Evolutionary conservation across 306 rosid genomes (phyloP).

Genomic region (Glycine tomentella): DNA sequence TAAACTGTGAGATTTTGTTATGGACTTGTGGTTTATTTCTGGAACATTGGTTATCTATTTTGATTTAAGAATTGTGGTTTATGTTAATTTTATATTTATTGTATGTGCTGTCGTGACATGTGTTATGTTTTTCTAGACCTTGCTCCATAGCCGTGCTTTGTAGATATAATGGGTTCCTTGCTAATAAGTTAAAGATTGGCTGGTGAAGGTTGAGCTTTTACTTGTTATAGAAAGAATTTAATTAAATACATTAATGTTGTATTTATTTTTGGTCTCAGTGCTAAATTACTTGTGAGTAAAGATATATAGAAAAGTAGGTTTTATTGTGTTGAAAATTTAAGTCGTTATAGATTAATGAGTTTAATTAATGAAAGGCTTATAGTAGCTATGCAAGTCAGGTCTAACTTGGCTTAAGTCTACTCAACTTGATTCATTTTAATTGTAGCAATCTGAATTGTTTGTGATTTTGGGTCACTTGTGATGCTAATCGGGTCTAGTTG

Average conservation of each 20-base stretch:
- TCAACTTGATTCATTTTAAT: neutral
- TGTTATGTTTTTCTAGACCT: neutral
- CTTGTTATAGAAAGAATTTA: neutral
- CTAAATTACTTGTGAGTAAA: neutral
- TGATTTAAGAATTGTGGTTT: neutral
- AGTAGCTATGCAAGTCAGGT: neutral
- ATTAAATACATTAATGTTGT: neutral
- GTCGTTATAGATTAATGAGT: neutral
- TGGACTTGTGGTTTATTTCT: neutral
- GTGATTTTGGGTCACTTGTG: conserved; percentile 26
- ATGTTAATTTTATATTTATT: neutral
- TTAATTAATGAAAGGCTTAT: neutral
- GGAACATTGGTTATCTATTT: neutral
- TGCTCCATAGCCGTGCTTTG: neutral
- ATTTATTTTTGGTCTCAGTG: neutral
- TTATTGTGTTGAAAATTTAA: neutral
- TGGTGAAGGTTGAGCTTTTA: neutral
- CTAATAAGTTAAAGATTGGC: neutral
- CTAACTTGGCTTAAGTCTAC: neutral
- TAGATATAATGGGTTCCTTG: neutral
- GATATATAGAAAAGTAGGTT: neutral
- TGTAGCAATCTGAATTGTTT: conserved; percentile 5
- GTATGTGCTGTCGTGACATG: neutral
- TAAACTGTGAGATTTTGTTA: neutral
- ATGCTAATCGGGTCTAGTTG: conserved; percentile 35